phyloP scores from a whole-genome alignment of 208 protist genomes.

The Porcisia hertigi region DNA sequence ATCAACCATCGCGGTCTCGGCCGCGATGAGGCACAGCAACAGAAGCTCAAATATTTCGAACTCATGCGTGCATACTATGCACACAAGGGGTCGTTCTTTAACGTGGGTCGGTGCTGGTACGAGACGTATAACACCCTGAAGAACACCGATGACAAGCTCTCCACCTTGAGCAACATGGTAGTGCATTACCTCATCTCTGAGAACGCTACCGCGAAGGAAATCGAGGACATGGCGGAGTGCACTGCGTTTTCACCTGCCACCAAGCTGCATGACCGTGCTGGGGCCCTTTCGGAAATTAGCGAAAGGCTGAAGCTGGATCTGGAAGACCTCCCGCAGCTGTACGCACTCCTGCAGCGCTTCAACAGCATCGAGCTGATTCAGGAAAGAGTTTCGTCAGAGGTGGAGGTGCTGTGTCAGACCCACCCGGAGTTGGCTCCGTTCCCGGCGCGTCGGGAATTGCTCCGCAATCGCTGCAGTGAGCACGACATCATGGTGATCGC shows the following conservation, averaged over 20 bases:
- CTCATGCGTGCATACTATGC: conserved; percentile 91
- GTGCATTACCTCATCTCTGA: conserved; percentile 85
- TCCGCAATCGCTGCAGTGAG: conserved; percentile 94
- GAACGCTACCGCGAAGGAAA: conserved; percentile 76
- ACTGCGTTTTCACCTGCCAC: conserved; percentile 72
- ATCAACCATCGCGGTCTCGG: conserved; percentile 88
- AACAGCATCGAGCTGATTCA: conserved; percentile 88
- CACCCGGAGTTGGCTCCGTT: conserved; percentile 71
- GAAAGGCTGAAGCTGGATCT: conserved; percentile 64
- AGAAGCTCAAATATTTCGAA: conserved; percentile 86
- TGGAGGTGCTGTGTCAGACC: conserved; percentile 63
- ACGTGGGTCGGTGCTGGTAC: conserved; percentile 93
- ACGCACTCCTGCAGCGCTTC: conserved; percentile 78
- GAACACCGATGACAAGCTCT: conserved; percentile 68
- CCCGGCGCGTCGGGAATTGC: conserved; percentile 61
- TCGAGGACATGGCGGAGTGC: conserved; percentile 82
- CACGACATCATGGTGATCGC: conserved; percentile 96
- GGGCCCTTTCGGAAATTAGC: conserved; percentile 51
- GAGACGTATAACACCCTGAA: conserved; percentile 92
- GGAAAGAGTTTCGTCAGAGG: conserved; percentile 56
- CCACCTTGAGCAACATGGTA: conserved; percentile 75
- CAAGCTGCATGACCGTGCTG: conserved; percentile 52
- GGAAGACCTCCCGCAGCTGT: conserved; percentile 71
- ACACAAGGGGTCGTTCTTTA: conserved; percentile 88
- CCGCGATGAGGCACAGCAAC: conserved; percentile 61